These are phyloP conservation scores for Hypoxylon lenormandii DNA, from an alignment of 495 filamentous ascomycete species.

Conservation along the genomic window DNA sequence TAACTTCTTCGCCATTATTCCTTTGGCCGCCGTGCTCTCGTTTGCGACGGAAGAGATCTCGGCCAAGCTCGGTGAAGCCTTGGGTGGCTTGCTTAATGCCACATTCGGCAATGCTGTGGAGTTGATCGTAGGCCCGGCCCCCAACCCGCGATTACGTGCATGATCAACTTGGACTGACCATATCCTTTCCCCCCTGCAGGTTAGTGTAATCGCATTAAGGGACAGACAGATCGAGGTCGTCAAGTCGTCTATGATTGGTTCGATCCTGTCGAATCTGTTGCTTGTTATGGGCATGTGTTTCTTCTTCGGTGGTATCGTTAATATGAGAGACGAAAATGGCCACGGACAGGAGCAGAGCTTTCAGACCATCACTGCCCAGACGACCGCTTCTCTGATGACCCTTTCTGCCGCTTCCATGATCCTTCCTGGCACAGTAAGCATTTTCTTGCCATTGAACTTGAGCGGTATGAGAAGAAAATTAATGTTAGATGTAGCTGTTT, in stretches of 20 bases:
- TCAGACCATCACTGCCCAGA: constrained; percentile 88
- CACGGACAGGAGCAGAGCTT: constrained; percentile 75
- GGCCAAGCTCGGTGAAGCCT: constrained; percentile 82
- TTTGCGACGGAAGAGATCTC: constrained; percentile 96
- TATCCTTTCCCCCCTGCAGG: constrained; percentile 62
- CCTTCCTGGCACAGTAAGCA: constrained; percentile 85
- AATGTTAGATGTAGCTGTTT: constrained; percentile 52
- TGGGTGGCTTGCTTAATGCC: constrained; percentile 93
- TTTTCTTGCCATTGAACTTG: not conserved
- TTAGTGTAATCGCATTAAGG: constrained; percentile 90
- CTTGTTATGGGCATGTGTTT: constrained; percentile 98
- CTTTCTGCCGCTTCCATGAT: constrained; percentile 91
- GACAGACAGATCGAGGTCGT: constrained; percentile 92
- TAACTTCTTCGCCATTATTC: constrained; percentile 97
- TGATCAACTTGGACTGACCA: constrained; percentile 29
- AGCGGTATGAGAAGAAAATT: constrained; percentile 14
- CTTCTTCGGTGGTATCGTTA: constrained; percentile 81
- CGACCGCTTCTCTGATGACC: constrained; percentile 95
- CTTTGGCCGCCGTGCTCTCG: constrained; percentile 88
- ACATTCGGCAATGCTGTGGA: constrained; percentile 99
- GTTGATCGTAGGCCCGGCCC: constrained; percentile 77
- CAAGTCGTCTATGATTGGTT: constrained; percentile 96
- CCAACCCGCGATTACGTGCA: constrained; percentile 35
- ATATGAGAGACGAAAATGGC: constrained; percentile 59
- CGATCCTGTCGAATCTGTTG: constrained; percentile 94